These are phyloP conservation scores for Filobasidium uniguttulatum DNA, from an alignment of 1,284 basidiomycete genomes.

Conservation along the genomic window DNA sequence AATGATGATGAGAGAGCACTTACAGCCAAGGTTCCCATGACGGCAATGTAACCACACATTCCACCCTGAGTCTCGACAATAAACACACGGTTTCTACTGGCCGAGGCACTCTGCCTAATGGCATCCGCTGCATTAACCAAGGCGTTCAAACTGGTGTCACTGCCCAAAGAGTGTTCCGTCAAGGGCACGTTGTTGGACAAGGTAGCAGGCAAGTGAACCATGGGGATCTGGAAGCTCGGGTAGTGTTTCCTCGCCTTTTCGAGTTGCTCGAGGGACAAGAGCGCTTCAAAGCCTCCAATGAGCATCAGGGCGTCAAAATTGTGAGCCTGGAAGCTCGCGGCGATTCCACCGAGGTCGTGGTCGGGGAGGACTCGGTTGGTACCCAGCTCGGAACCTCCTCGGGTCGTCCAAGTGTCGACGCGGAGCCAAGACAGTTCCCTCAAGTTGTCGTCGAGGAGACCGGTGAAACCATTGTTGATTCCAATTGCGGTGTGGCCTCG, in stretches of 20 bases:
- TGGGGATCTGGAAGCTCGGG: constrained; percentile 82
- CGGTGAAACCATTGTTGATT: constrained; percentile 90
- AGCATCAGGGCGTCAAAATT: constrained; percentile 68
- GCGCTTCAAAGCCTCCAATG: constrained; percentile 94
- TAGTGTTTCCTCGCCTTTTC: constrained; percentile 69
- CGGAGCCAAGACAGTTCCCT: constrained; percentile 85
- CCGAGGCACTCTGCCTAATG: constrained; percentile 94
- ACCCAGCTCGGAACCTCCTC: constrained; percentile 95
- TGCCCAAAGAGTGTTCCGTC: constrained; percentile 89
- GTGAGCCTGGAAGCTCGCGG: constrained; percentile 79
- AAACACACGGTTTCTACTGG: constrained; percentile 88
- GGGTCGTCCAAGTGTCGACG: constrained; percentile 89
- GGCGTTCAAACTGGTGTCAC: constrained; percentile 90
- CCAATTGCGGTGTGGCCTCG: constrained; percentile 83
- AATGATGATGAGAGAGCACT: constrained; percentile 28
- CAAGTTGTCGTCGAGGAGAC: constrained; percentile 78
- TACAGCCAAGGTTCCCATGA: constrained; percentile 86
- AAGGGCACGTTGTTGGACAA: constrained; percentile 96
- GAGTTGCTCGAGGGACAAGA: constrained; percentile 61
- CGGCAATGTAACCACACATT: constrained; percentile 87
- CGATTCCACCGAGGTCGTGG: constrained; percentile 70
- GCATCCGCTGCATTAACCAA: constrained; percentile 96
- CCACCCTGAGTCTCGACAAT: constrained; percentile 98
- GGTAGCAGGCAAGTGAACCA: constrained; percentile 85
- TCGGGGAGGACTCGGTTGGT: constrained; percentile 84